Evolutionary conservation across 2,329 filamentous ascomycete species (phyloP), one percentile per base, ranked within the genome.

Genomic region (Ophioceras dolichostomum): DNA sequence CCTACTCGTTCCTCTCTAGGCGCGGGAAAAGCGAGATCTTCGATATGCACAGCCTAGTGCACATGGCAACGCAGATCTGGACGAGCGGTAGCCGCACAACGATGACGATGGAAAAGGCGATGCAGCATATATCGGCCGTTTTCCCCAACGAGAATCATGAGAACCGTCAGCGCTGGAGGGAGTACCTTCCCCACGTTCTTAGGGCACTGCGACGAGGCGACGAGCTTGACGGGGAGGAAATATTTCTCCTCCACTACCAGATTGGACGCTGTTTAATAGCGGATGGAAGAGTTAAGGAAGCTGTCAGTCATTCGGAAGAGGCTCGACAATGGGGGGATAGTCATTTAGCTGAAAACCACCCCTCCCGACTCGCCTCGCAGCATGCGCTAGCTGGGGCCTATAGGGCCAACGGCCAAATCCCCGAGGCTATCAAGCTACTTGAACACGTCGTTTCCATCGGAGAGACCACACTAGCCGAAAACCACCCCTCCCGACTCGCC

Each of bases 11-110:
- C 34, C 34, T 61, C 4, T 47, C 34, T 12, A 35, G 31, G 16
- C 52, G 49, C 12, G 42, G 38, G 13, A 48, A 45, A 3, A 37
- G 35, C 3, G 39, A 55, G 0, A 42, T 50, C 1, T 57, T 50
- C 32, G 56, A 61, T 27, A 60, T 61, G 51, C 58, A 61, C 36
- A 45, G 51, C 10, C 43, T 62, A 1, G 57, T 62, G 0, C 57
- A 61, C 26, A 17, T 55, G 19, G 53, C 56, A 5, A 51, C 45
- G 3, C 36, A 44, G 20, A 39, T 49, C 6, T 61, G 54, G 58
- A 29, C n/a, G n/a, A n/a, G n/a, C n/a, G n/a, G n/a, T n/a, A n/a
- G n/a, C n/a, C n/a, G n/a, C n/a, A n/a, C n/a, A n/a, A n/a, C n/a
- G n/a, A 12, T 45, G 21, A 22, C 32, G 1, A 30, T 18, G 27